Conservation (phyloP, 2,329 filamentous ascomycete genomes). For the Ophiostoma perfectum region DNA sequence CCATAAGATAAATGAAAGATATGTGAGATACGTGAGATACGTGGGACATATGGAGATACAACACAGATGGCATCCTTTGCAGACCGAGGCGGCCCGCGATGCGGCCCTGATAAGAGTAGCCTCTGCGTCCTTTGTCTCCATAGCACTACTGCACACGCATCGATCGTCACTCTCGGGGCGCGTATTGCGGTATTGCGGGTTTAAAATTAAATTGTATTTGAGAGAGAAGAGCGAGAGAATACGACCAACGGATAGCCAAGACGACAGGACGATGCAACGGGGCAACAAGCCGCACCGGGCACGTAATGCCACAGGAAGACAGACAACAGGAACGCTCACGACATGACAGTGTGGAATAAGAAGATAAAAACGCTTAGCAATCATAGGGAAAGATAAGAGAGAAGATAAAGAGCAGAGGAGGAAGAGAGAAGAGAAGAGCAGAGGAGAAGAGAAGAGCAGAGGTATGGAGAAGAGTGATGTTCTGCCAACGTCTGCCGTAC, state of each 20-base stretch:
- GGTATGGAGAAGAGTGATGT: not conserved
- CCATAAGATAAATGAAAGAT: no score
- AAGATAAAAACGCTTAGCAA: not conserved
- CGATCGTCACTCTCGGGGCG: not conserved
- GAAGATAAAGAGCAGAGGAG: not conserved
- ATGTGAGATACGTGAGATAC: no score
- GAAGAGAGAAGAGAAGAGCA: not conserved
- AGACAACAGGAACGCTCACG: slow-evolving; percentile 1
- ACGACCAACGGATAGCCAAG: not conserved
- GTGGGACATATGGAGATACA: no score
- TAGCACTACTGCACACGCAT: no score
- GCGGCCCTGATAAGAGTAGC: not conserved
- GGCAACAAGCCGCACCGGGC: not conserved
- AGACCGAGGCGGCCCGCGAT: not conserved
- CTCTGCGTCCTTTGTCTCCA: no score
- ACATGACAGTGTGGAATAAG: not conserved
- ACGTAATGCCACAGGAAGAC: not conserved
- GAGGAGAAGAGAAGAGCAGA: not conserved
- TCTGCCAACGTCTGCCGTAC: no score
- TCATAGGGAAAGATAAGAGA: not conserved
- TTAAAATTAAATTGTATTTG: slow-evolving; percentile 5
- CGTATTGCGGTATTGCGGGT: not conserved
- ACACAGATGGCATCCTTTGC: not conserved
- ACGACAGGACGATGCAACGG: not conserved
- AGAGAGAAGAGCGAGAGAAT: not conserved